Evolutionary conservation across 2,329 filamentous ascomycete genomes (phyloP), one percentile per base, ranked within the genome.

Genomic region (Myriosclerotinia scirpicola): DNA sequence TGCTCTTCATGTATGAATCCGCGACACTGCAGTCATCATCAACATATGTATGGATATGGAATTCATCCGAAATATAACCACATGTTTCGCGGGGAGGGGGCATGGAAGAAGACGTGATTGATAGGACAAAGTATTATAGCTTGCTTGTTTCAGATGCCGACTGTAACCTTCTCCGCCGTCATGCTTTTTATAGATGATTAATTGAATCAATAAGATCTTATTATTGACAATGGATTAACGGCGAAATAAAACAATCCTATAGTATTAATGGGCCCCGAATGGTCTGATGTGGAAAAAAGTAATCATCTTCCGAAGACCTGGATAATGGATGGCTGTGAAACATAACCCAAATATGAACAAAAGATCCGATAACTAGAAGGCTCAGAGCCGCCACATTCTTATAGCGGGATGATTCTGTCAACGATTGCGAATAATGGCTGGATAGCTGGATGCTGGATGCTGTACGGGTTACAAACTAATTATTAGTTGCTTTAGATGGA

Each of bases 101-200:
- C 58, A 50, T 60, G 42, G 56, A 48, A 60, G 14, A 63, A 63
- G 50, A 63, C 59, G 59, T 59, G 54, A 42, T 60, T 36, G 61
- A 38, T 50, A 40, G 44, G 15, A 50, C 40, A 26, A 26, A 54
- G n/a, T 50, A 22, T 22, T 48, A 15, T 55, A 8, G 22, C 11
- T 11, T 54, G 59, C 59, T 30, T 46, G 64, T 66, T 66, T 61
- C 56, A 61, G 48, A 65, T 65, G 53, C 34, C 62, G 62, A 64
- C 62, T 44, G 20, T 26, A 15, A 60, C 40, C 20, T 54, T 40
- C 50, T 54, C 22, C 48, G 46, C 48, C 15, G 12, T 3, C 54
- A 60, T 60, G 44, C 42, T 14, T 38, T 60, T 50, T 15, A 20
- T 9, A 60, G 15, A 40, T 40, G 15, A 20, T 5, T 34, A 5